Percentiles rank a stretch among this genome's conserved stretches.
Conservation (phyloP, 495 filamentous ascomycete species). For the Cairneyella variabilis region DNA sequence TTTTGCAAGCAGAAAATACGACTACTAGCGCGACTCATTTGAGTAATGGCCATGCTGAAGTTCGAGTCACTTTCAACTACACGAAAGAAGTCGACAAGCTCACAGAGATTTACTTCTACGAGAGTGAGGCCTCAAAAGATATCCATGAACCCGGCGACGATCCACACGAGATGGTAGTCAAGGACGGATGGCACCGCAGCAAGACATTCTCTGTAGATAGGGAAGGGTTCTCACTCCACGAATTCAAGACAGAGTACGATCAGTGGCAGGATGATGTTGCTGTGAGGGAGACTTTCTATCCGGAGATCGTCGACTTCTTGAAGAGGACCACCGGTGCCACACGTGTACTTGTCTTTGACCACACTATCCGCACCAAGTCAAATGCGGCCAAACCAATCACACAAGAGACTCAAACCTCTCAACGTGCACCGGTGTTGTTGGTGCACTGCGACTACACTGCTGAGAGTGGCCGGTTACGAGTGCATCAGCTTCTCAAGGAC, state of each 20-base stretch:
- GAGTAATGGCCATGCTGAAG: too few relatives aligned
- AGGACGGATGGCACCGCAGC: slow-evolving; percentile 27
- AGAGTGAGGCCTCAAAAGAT: slow-evolving; percentile 22
- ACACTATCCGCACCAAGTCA: slow-evolving; percentile 31
- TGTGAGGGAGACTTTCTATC: slow-evolving; percentile 27
- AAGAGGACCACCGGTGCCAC: slow-evolving; percentile 28
- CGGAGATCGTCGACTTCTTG: slow-evolving; percentile 30
- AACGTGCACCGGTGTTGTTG: slow-evolving; percentile 31
- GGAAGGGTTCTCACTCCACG: slow-evolving; percentile 29
- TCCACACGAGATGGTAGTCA: slow-evolving; percentile 22
- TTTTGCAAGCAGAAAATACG: too few relatives aligned
- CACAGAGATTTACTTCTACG: too few relatives aligned
- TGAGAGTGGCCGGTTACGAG: slow-evolving; percentile 28
- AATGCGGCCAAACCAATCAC: slow-evolving; percentile 29
- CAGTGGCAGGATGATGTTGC: slow-evolving; percentile 29
- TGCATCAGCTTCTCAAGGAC: slow-evolving; percentile 28
- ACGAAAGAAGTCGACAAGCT: too few relatives aligned
- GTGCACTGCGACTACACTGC: slow-evolving; percentile 36
- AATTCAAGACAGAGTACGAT: slow-evolving; percentile 22
- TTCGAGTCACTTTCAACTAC: too few relatives aligned
- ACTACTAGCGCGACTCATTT: too few relatives aligned
- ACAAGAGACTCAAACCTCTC: slow-evolving; percentile 29
- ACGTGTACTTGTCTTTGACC: slow-evolving; percentile 32
- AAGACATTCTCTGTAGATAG: slow-evolving; percentile 27
- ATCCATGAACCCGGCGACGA: slow-evolving; percentile 33